Base-by-base conservation (phyloP, 2,329 filamentous ascomycete species). In the Teratosphaeria zuluensis region DNA sequence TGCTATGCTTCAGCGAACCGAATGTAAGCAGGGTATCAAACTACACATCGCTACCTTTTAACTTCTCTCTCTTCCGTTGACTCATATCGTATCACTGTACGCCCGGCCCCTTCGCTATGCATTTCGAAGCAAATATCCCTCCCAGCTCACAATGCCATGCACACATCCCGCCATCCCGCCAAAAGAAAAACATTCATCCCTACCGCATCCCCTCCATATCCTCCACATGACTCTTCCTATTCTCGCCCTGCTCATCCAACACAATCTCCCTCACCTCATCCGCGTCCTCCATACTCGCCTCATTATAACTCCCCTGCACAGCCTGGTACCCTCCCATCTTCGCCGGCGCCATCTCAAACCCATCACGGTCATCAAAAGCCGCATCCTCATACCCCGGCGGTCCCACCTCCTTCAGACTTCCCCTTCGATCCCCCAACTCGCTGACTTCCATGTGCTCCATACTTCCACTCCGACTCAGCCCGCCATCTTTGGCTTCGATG, bases 381-480 rank as follows among this genome's bases (percentile, higher is more conserved):
- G 58, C 56, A 16, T 60, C 59, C 28, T 33, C 56, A 31, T 58
- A 60, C 6, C 51, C 59, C 4, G 59, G 59, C 24, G 46, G 56
- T 2, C 33, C n/a, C n/a, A 35, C 11, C 8, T 38, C 33, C 8
- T 19, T 14, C n/a, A 31, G 30, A 16, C 57, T 9, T 54, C 21
- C 11, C 9, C 52, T n/a, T 30, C 59, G 19, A 28, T 28, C 24
- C 24, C 24, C 24, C 24, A 28, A 31, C n/a, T 54, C 56, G n/a
- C 55, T 56, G 35, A 54, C 59, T 30, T 58, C 55, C 11, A 38
- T 58, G 9, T 38, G 58, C 48, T 62, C 60, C 42, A 59, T 56
- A 24, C 51, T 56, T 2, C 12, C 42, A 14, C 42, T 46, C 42
- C 42, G 14, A 7, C 12, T 16, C 42, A 46, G n/a, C 42, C 42